These are phyloP conservation scores for Aspergillus sp. DNA, from an alignment of 2,329 filamentous ascomycete species.

Conservation along the genomic window DNA sequence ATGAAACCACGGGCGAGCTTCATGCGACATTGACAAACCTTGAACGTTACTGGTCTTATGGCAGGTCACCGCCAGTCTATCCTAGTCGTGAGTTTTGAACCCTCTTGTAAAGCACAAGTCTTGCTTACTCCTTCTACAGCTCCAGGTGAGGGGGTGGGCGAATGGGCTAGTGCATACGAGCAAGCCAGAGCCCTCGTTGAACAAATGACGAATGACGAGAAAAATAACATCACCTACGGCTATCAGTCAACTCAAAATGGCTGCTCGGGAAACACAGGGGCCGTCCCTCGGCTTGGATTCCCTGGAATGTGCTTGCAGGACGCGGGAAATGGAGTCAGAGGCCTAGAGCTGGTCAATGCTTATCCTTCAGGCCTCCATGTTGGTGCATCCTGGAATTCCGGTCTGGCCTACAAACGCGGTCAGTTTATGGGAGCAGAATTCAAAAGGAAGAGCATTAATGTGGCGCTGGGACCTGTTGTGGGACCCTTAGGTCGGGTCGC, in stretches of 20 bases:
- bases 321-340: slow-evolving; percentile 34
- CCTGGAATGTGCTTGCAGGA: slow-evolving; percentile 25
- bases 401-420: slow-evolving; percentile 49
- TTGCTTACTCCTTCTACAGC: no score
- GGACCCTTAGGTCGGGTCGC: slow-evolving; percentile 40
- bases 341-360: slow-evolving; percentile 38
- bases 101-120: no score
- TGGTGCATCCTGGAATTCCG: slow-evolving; percentile 49
- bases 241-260: background rate
- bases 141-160: no score
- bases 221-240: background rate
- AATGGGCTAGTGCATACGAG: no score
- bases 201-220: background rate
- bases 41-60: no score
- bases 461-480: slow-evolving; percentile 35
- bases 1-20: no score
- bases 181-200: no score
- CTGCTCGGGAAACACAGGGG: background rate
- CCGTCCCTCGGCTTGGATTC: background rate
- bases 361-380: slow-evolving; percentile 40
- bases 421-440: slow-evolving; percentile 51
- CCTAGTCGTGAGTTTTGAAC: no score
- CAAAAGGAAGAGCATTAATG: slow-evolving; percentile 26
- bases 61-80: no score
- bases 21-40: no score